These are phyloP conservation scores for Mucor piriformis DNA, from an alignment of 371 early-diverging fungal genomes.

Conservation along the genomic window DNA sequence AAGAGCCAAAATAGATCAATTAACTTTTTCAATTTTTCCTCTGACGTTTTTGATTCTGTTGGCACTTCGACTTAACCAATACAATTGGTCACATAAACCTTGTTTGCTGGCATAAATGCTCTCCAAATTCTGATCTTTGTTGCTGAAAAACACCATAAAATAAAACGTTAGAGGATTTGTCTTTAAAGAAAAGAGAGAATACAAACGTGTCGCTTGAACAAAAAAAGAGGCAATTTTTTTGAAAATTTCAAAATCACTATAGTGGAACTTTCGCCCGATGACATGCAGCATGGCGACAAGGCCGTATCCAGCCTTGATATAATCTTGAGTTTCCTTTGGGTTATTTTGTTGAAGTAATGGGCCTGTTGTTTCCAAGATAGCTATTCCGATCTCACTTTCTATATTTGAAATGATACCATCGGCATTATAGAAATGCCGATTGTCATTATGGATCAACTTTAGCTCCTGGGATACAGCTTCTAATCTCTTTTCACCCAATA, in stretches of 20 bases:
- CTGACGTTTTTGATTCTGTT: constrained; percentile 24
- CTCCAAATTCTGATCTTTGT: constrained; percentile 24
- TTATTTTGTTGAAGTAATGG: constrained; percentile 18
- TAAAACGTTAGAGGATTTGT: constrained; percentile 19
- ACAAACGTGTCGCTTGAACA: constrained; percentile 28
- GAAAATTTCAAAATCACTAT: constrained; percentile 24
- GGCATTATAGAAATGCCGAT: constrained; percentile 21
- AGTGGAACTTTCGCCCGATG: constrained; percentile 19
- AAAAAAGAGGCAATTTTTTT: constrained; percentile 25
- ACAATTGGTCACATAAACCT: constrained; percentile 22
- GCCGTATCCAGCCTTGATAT: constrained; percentile 28
- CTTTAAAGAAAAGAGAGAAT: constrained; percentile 28
- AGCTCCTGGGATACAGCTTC: constrained; percentile 23
- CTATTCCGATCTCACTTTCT: constrained; percentile 20
- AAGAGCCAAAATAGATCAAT: constrained; percentile 27
- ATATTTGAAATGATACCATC: constrained; percentile 26
- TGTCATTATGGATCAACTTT: constrained; percentile 26
- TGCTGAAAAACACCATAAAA: constrained; percentile 27
- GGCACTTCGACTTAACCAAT: constrained; percentile 26
- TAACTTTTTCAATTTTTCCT: constrained; percentile 25
- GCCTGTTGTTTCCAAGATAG: constrained; percentile 26
- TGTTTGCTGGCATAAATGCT: constrained; percentile 23
- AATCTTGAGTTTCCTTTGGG: constrained; percentile 25
- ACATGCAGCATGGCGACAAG: constrained; percentile 23
- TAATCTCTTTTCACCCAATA: constrained; percentile 27